phyloP scores from a whole-genome alignment of 768 basidiomycete species.

The Agaricus sinodeliciosus region DNA sequence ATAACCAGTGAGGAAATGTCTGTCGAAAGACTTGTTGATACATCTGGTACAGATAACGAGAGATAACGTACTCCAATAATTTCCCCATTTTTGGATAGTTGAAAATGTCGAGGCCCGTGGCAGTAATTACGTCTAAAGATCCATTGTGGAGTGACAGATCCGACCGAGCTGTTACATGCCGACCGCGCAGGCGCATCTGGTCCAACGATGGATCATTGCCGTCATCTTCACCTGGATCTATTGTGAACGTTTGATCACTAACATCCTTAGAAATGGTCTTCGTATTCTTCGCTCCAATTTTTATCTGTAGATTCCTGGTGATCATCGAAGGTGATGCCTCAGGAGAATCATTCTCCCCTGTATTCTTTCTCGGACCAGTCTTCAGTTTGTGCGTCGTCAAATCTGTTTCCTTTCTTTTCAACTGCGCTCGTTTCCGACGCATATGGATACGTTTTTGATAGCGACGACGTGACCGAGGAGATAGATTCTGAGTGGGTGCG shows the following conservation, averaged over 20 bases:
- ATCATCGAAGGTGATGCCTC: background rate
- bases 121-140: background rate
- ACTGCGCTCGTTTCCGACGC: slow-evolving; percentile 10
- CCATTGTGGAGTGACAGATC: background rate
- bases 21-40: slow-evolving; percentile 2
- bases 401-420: slow-evolving; percentile 4
- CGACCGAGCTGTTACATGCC: background rate
- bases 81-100: background rate
- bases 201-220: slow-evolving; percentile 9
- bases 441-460: slow-evolving; percentile 11
- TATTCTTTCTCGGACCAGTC: slow-evolving; percentile 5
- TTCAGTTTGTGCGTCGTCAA: slow-evolving; percentile 4
- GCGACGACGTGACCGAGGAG: slow-evolving; percentile 11
- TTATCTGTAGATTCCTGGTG: too few species aligned
- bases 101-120: slow-evolving; percentile 5
- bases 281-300: too few species aligned
- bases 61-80: background rate
- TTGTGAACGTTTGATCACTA: background rate
- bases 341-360: background rate
- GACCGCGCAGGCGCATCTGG: background rate
- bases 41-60: background rate
- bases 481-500: slow-evolving; percentile 8
- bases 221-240: slow-evolving; percentile 4
- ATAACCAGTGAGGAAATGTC: slow-evolving; percentile 13
- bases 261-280: background rate